These are phyloP conservation scores for Vaccinium macrocarpon DNA, from an alignment of 148 eudicot species.

Conservation along the genomic window DNA sequence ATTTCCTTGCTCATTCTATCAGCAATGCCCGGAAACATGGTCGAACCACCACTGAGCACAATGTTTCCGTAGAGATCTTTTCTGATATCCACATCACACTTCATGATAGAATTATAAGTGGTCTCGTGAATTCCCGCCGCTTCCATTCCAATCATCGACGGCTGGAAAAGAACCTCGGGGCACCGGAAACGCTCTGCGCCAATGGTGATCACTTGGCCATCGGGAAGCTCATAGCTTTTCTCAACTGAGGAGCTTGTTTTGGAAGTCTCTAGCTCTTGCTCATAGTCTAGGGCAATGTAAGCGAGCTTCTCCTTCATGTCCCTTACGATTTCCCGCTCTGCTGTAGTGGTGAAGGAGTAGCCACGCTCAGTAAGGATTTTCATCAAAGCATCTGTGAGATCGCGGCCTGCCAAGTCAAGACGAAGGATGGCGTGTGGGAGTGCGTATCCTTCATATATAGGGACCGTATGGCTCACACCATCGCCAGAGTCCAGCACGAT, in stretches of 20 bases:
- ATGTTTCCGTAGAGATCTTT: slow-evolving; percentile 83
- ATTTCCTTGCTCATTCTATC: slow-evolving; percentile 91
- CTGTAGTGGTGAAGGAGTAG: slow-evolving; percentile 83
- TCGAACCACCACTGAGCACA: slow-evolving; percentile 83
- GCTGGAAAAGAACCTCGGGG: slow-evolving; percentile 51
- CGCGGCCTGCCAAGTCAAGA: slow-evolving; percentile 86
- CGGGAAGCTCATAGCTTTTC: slow-evolving; percentile 48
- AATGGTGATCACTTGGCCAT: slow-evolving; percentile 51
- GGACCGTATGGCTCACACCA: slow-evolving; percentile 90
- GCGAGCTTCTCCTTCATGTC: slow-evolving; percentile 60
- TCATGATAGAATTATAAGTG: slow-evolving; percentile 86
- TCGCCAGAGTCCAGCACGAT: slow-evolving; percentile 88
- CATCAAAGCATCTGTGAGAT: slow-evolving; percentile 73
- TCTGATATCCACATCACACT: slow-evolving; percentile 86
- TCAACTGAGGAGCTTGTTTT: slow-evolving; percentile 47
- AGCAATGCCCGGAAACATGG: slow-evolving; percentile 88
- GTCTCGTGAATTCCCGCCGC: slow-evolving; percentile 82
- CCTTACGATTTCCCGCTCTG: slow-evolving; percentile 82
- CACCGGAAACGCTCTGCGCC: slow-evolving; percentile 51
- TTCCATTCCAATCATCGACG: slow-evolving; percentile 68
- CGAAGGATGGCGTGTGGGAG: slow-evolving; percentile 85
- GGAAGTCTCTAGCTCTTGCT: slow-evolving; percentile 47
- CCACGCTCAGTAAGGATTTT: slow-evolving; percentile 88
- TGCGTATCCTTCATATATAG: slow-evolving; percentile 78
- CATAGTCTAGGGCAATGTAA: slow-evolving; percentile 52